phyloP scores from a whole-genome alignment of 331 rosid species.

The Malus hybrid region DNA sequence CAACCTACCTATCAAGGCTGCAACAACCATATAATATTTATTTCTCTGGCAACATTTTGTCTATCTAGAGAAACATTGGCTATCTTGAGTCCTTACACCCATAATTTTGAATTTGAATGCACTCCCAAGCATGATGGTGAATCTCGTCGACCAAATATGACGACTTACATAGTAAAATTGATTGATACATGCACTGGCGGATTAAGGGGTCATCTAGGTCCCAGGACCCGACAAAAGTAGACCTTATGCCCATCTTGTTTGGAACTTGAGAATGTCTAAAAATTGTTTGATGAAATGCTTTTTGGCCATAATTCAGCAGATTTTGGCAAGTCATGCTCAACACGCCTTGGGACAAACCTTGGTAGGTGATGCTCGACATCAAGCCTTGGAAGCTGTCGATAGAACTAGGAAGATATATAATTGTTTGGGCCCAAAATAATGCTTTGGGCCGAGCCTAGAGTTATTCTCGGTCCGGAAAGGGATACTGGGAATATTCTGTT shows the following conservation, averaged over 20 bases:
- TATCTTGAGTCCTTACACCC: neutral
- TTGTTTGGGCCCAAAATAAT: too few species aligned
- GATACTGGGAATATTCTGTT: too few species aligned
- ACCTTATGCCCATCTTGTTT: neutral
- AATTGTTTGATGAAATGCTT: too few species aligned
- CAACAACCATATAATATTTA: neutral
- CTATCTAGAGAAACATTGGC: neutral
- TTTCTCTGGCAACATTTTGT: neutral
- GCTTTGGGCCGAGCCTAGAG: too few species aligned
- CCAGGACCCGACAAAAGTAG: neutral
- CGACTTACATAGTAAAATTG: neutral
- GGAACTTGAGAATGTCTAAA: neutral
- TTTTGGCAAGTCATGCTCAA: neutral
- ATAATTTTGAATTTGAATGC: neutral
- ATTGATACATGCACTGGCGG: neutral
- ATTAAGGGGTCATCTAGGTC: neutral
- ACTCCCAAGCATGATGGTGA: neutral
- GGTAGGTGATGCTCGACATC: neutral
- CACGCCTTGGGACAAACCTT: neutral
- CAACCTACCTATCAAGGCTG: neutral
- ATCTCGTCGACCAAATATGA: neutral
- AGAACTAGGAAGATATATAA: neutral
- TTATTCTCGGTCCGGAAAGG: accelerated
- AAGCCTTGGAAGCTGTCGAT: neutral
- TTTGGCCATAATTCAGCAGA: neutral